These are phyloP conservation scores for Rubus idaeus DNA, from an alignment of 306 rosid species.

Conservation along the genomic window DNA sequence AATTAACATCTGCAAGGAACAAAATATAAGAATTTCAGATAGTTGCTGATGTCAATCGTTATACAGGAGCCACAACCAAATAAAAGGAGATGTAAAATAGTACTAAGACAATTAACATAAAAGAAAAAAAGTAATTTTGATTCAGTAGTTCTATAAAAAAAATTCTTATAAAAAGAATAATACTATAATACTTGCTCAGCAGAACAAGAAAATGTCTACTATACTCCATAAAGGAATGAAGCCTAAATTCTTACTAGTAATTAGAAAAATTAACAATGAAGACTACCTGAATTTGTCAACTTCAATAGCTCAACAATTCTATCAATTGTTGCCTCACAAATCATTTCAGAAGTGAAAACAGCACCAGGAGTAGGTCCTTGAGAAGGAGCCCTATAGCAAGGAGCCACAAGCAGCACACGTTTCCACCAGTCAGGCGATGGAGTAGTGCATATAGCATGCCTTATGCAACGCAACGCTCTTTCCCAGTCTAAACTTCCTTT, in stretches of 20 bases:
- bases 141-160: background rate
- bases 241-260: background rate
- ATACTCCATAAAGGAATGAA: background rate
- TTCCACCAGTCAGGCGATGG: slow-evolving; percentile 99
- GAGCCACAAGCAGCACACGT: slow-evolving; percentile 88
- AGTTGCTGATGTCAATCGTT: slow-evolving; percentile 17
- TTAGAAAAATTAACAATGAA: slow-evolving; percentile 13
- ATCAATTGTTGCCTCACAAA: slow-evolving; percentile 88
- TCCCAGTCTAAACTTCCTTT: slow-evolving; percentile 99
- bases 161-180: no score
- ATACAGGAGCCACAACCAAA: slow-evolving; percentile 17
- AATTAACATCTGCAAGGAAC: slow-evolving; percentile 86
- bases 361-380: slow-evolving; percentile 88
- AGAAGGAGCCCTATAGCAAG: slow-evolving; percentile 67
- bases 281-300: slow-evolving; percentile 85
- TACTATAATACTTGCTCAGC: background rate
- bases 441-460: slow-evolving; percentile 88
- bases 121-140: background rate
- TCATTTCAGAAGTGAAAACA: slow-evolving; percentile 94
- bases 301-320: slow-evolving; percentile 85
- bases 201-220: background rate
- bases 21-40: slow-evolving; percentile 20
- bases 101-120: background rate
- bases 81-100: background rate
- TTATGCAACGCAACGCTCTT: slow-evolving; percentile 90